phyloP scores from a whole-genome alignment of 75 land plant genomes.

The Pinus taeda region DNA sequence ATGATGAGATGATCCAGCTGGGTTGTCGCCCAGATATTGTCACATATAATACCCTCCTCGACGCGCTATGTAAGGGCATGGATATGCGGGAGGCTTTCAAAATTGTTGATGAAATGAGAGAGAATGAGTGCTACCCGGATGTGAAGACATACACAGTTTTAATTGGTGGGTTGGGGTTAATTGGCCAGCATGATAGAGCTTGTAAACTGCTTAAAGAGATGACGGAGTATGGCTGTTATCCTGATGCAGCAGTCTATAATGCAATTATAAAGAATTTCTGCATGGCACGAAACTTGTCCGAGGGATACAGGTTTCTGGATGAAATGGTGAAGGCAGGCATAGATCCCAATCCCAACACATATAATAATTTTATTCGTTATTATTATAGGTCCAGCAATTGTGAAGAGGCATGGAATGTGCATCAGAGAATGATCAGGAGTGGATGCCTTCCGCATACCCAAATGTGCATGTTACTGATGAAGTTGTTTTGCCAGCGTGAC shows the following conservation, averaged over 20 bases:
- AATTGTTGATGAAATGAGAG: conserved; percentile 37
- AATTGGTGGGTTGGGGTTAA: conserved; percentile 51
- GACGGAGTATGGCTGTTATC: conserved; percentile 49
- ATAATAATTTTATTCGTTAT: conserved; percentile 34
- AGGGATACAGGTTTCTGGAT: conserved; percentile 48
- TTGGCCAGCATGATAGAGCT: conserved; percentile 63
- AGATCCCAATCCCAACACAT: conserved; percentile 43
- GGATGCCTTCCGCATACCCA: conserved; percentile 65
- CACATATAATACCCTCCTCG: conserved; percentile 55
- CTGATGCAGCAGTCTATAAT: conserved; percentile 59
- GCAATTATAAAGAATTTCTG: conserved; percentile 56
- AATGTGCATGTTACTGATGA: conserved; percentile 64
- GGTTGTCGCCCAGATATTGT: conserved; percentile 59
- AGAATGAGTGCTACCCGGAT: conserved; percentile 40
- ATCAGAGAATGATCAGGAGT: conserved; percentile 51
- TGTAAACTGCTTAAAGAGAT: conserved; percentile 44
- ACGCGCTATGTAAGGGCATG: conserved; percentile 53
- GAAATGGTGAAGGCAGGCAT: conserved; percentile 45
- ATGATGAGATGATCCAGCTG: conserved; percentile 54
- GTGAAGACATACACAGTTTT: conserved; percentile 50
- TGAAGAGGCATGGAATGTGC: conserved; percentile 48
- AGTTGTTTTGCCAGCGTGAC: conserved; percentile 40
- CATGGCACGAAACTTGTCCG: conserved; percentile 45
- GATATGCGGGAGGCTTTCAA: conserved; percentile 39
- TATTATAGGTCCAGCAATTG: conserved; percentile 51